Evolutionary conservation across 495 filamentous ascomycete species (phyloP).

Genomic region (Xylaria nigripes): DNA sequence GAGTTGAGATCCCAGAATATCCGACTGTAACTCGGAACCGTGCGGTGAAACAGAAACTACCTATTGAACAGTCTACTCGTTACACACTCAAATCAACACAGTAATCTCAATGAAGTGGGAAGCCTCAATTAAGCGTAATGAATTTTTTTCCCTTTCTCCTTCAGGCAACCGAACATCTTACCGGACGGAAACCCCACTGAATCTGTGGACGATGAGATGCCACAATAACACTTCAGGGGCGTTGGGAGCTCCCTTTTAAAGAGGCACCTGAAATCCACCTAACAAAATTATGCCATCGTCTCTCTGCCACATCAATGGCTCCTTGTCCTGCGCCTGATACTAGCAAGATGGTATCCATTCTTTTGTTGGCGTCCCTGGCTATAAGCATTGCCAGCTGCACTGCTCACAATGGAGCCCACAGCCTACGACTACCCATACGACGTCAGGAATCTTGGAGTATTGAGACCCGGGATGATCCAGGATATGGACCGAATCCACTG

Average conservation of each 20-base stretch:
- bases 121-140: neutral
- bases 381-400: neutral
- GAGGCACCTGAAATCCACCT: neutral
- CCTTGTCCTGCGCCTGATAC: neutral
- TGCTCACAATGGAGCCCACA: neutral
- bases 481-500: conserved; percentile 1
- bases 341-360: conserved; percentile 3
- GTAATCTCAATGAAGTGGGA: neutral
- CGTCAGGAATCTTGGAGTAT: neutral
- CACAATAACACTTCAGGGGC: neutral
- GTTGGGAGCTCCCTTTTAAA: neutral
- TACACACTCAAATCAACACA: neutral
- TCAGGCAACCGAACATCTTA: neutral
- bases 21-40: neutral
- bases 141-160: neutral
- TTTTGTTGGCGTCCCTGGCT: neutral
- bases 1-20: neutral
- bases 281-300: neutral
- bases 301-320: neutral
- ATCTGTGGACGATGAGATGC: neutral
- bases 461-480: neutral
- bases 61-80: neutral
- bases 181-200: neutral
- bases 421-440: conserved; percentile 4
- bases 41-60: neutral